Base-by-base conservation (phyloP, 2,329 filamentous ascomycete genomes). In the Trichoderma sp. region DNA sequence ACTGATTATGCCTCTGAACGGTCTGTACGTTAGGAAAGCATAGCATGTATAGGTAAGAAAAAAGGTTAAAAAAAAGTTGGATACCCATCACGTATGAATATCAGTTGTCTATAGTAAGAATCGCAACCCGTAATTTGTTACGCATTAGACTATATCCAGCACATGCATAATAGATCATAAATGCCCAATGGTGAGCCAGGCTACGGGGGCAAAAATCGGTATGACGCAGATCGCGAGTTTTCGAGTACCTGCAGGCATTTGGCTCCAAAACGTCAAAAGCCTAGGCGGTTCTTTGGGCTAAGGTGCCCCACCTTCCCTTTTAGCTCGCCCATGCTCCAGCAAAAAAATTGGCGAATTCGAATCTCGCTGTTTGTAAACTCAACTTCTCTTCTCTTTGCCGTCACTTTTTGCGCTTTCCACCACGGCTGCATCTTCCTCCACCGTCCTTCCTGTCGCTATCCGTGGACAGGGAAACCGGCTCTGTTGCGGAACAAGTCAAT, bases 401-500 rank as follows among this genome's bases (percentile, higher is more conserved):
- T 59, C 54, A 60, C 30, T 11, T 30, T 43, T 46, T 10, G 10
- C 39, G 10, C 3, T 14, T 13, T 54, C 32, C 10, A 51, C 10
- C 39, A 32, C 24, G 37, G 37, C 59, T 55, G 39, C 60, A 59
- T 32, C 11, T 54, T 67, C 28, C 26, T 30, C 14, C 64, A 28
- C 30, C 59, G 30, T 46, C 37, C 51, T 46, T 56, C 26, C 34
- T 60, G 30, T 55, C 24, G 30, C 60, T 61, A 18, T 14, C 39
- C 34, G n/a, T 51, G 21, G n/a, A 46, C 26, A 34, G 55, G 14
- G 34, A 24, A 55, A 52, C 32, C 13, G 28, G 39, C 59, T 46
- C 24, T 65, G 56, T 59, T 56, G 58, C 59, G 52, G 59, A 59
- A 54, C 59, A 73, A 72, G 73, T 85, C 84, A 87, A 89, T 89